Base-by-base conservation (phyloP, 495 filamentous ascomycete species). In the Aspergillus conjunctus region DNA sequence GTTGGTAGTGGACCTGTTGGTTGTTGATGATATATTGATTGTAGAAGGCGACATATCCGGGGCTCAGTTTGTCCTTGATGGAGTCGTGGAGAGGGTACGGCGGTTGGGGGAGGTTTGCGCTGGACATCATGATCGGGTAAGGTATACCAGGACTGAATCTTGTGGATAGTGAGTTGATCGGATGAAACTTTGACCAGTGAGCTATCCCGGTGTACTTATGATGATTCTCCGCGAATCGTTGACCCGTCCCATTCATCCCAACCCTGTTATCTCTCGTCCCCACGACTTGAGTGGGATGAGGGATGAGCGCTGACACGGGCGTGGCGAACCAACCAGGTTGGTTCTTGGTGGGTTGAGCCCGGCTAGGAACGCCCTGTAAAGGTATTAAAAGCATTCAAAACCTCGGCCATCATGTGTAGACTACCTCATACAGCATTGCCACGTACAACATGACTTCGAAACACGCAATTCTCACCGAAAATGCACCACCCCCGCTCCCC, bases 71-170 rank as follows among this genome's bases (percentile, higher is more conserved):
- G 54, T 77, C 65, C 32, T 68, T 65, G 41, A 86, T 71, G 15
- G 81, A 83, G 17, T 70, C 68, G 58, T 86, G 81, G 34, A 86
- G 76, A 30, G 82, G 81, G 58, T 86, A 85, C 0, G 82, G 83
- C 8, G 83, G 83, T 59, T 77, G 69, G 43, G 72, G 66, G 32
- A 65, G 43, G 37, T 60, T 57, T 9, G 66, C 37, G 50, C 67
- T 54, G 1, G 71, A 62, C 73, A 77, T 79, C 22, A 26, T 68
- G 64, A 33, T 51, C 22, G 6, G 18, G 22, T 50, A 22, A 4
- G 2, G 34, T n/a, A 39, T n/a, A 33, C 49, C 15, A 3, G 2
- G 37, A 12, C 11, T 37, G n/a, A n/a, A 37, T 8, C 34, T 9
- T 37, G 34, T 3, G 14, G 9, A 41, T 2, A n/a, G 11, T 41